A percentile compares a stretch with the other conserved stretches of the same genome.
These are phyloP conservation scores for Apiospora marii DNA, from an alignment of 2,329 filamentous ascomycete species.

Conservation along the genomic window DNA sequence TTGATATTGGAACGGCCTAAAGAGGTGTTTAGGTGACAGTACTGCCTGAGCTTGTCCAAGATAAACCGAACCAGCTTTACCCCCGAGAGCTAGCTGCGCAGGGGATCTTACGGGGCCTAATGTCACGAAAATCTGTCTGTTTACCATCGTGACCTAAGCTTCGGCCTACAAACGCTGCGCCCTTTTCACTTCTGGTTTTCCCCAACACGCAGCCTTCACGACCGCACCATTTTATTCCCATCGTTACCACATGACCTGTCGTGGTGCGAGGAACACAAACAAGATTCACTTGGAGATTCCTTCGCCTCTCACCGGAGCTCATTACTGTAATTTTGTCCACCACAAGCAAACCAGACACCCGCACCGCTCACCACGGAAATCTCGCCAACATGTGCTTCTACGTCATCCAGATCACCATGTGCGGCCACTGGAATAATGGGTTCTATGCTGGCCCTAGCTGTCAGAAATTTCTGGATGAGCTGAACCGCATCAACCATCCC, in stretches of 20 bases:
- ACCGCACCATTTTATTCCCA: background rate
- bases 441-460: conserved; percentile 37
- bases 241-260: background rate
- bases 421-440: conserved; percentile 30
- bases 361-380: background rate
- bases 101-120: background rate
- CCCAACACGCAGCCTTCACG: background rate
- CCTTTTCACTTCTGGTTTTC: background rate
- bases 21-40: background rate
- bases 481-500: conserved; percentile 34
- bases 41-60: background rate
- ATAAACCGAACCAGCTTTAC: background rate
- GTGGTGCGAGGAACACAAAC: background rate
- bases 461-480: conserved; percentile 29
- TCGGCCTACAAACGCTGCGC: background rate
- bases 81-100: background rate
- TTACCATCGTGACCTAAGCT: background rate
- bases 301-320: background rate
- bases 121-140: background rate
- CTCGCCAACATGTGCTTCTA: conserved; percentile 37
- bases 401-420: conserved; percentile 34
- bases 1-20: no score
- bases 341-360: background rate
- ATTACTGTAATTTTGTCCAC: background rate
- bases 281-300: background rate